Evolutionary conservation across 169 alveolate genomes (phyloP), one percentile per base, ranked within the genome.

Genomic region (Ichthyophthirius multifiliis): DNA sequence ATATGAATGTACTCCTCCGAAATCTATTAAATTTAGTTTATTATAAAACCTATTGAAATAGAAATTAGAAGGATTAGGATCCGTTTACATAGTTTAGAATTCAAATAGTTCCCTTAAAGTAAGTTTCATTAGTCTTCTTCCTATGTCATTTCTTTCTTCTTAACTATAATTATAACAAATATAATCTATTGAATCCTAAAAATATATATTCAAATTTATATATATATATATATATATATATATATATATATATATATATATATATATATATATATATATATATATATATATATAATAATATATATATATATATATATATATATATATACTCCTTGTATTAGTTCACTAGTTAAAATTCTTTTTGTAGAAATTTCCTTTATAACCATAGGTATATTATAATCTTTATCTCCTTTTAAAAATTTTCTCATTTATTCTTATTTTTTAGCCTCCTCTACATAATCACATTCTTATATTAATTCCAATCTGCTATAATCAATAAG

Each of bases 1-100:
- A 63, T 82, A 92, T n/a, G 77, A 81, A 44, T 84, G 80, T 3
- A 85, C 91, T 9, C 94, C 91, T 15, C 96, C 96, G 76, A 92
- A 89, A 71, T 92, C 96, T 27, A 92, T 48, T 34, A 92, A 45
- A 32, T 85, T 71, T 3, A 92, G 73, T 43, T 82, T 78, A 32
- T 86, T 47, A 10, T 41, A 63, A 16, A 84, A 45, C n/a, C 71
- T 37, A 45, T 92, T 93, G 41, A 83, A 92, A 35, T 84, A 83
- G 79, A 85, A 92, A 43, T 92, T 92, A 0, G 94, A 92, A 13
- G 96, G 96, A 76, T 92, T 92, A 0, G 96, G 96, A 78, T 92
- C 96, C 31, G 96, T 89, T 46, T 92, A 65, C 96, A 92, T 92
- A 45, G 77, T 82, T 43, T 82, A 83, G 74, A 82, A 89, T 44